Evolutionary conservation across 1,139 yeast genomes (phyloP), one percentile per base, ranked within the genome.

Genomic region (Diutina mesorugosa): DNA sequence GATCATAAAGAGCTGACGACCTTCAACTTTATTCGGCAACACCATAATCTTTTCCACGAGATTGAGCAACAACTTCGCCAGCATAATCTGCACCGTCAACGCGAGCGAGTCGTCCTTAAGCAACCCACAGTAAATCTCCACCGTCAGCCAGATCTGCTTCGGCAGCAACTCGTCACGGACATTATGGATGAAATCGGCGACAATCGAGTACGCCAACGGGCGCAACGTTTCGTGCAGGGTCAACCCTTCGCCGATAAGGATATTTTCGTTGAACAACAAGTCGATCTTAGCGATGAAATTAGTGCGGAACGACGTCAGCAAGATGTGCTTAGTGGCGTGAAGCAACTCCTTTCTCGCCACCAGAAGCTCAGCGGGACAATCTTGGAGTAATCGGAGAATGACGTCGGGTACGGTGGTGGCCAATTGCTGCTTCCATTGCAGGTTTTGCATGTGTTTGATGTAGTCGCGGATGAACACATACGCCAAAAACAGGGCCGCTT

Each of bases 341-440:
- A 95, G 74, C 54, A 95, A 73, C 69, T 95, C 99, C 66, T 93
- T 90, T 64, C 99, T 77, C 0, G 97, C 96, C 5, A 91, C 85
- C 2, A 96, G 87, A 55, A 90, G 74, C 67, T 93, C 98, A n/a
- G 96, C 86, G 4, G 99, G 99, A 67, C 98, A 93, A 67, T 95
- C 99, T 68, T 90, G 96, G 54, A 95, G 73, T 54, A 95, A 73
- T 61, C 98, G 76, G 59, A 93, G 80, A 38, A 93, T 88, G 56
- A 91, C 81, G 60, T 88, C 96, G 0, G 99, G 99, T 5, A 95
- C 90, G 29, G 78, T 73, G 57, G 77, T 76, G 41, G 85, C 81
- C 29, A 50, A 18, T 16, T 50, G 53, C 10, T 30, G 45, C 16
- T 50, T 50, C 53, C 53, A 50, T 59, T 88, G 90, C 59, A 82